Evolutionary conservation across 148 eudicot species (phyloP), one percentile per base, ranked within the genome.

Genomic region (Cornus florida): DNA sequence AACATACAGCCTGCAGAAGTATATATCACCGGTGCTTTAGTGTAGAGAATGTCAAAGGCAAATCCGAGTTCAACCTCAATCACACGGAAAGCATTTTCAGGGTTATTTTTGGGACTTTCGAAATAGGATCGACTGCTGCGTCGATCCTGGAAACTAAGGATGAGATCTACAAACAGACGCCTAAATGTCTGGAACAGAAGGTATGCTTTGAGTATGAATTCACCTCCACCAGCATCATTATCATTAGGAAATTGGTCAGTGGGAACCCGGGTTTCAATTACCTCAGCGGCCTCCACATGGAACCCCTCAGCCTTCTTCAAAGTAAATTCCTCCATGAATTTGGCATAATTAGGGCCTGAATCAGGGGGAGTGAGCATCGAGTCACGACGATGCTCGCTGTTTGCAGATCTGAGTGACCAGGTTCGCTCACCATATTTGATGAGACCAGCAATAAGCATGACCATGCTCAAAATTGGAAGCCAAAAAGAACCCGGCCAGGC

Each of bases 51-150:
- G 70, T 89, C 92, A 74, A 70, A 89, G 8, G 84, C 81, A 67
- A 89, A 86, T 59, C 89, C 86, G 48, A 89, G 87, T 50, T 89
- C 92, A 22, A 89, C 67, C 69, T 87, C 90, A 74, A 89, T 75
- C 6, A 89, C 87, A 11, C 75, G 4, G 75, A 89, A 89, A 72
- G 92, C 92, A 3, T 67, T 35, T 28, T 70, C 46, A 28, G 28
- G 28, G 28, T 28, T 28, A 1, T 72, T 3, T 0, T 3, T 1
- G 2, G 81, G 74, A 2, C 0, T 17, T 33, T 67, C 78, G 66
- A 89, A 89, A 68, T 79, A 60, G 14, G 68, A 46, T 60, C 73
- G 78, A 69, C 90, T 87, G 48, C 65, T 71, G 16, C 82, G 85
- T 71, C 84, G 81, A 22, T 87, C 89, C 22, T 82, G 89, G 73